Conservation (phyloP, 164 flowering plant genomes). For the Santalum album region DNA sequence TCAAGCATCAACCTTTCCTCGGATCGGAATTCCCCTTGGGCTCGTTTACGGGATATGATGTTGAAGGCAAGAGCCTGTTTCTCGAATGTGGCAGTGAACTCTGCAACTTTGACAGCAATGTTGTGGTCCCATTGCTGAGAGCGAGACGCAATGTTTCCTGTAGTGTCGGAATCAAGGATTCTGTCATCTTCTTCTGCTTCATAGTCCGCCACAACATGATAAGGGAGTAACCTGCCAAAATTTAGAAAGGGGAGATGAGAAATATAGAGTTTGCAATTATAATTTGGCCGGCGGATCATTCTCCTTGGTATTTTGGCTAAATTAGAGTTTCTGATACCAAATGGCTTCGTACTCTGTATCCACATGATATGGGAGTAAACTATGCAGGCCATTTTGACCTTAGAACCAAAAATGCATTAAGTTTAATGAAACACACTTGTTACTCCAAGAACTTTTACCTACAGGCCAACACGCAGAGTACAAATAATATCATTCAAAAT, state of each 20-base stretch:
- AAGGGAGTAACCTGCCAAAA: constrained; percentile 70
- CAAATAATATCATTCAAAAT: no score
- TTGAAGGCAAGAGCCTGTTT: constrained; percentile 91
- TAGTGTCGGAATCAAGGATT: constrained; percentile 90
- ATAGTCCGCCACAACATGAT: constrained; percentile 98
- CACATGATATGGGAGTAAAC: no score
- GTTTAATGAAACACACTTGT: no score
- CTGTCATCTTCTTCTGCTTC: constrained; percentile 98
- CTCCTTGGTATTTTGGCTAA: no score
- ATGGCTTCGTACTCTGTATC: no score
- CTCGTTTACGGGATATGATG: constrained; percentile 75
- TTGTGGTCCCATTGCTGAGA: constrained; percentile 98
- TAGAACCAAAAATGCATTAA: no score
- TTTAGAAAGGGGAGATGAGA: background rate
- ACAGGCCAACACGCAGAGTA: no score
- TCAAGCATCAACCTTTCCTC: constrained; percentile 96
- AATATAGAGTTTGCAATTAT: no score
- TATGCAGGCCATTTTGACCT: no score
- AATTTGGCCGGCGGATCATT: no score
- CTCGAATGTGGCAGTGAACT: constrained; percentile 85
- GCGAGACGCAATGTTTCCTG: constrained; percentile 81
- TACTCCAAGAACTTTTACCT: no score
- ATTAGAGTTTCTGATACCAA: no score
- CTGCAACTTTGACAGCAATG: constrained; percentile 78
- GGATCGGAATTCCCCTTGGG: constrained; percentile 73